Evolutionary conservation across 805 yeast species (phyloP).

Genomic region (Blastobotrys chiropterorum): DNA sequence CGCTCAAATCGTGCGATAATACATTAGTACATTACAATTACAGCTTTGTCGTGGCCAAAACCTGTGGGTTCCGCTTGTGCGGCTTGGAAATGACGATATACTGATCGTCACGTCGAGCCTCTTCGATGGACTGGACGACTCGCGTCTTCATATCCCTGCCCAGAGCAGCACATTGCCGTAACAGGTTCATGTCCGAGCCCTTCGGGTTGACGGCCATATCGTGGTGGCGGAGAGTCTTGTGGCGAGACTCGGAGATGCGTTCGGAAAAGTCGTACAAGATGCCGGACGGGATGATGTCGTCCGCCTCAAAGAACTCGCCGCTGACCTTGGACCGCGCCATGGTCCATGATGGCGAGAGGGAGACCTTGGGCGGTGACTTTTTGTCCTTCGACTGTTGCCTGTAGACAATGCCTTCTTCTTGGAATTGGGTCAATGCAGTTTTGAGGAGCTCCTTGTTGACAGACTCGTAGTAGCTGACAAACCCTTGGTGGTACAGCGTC

Average conservation of each 20-base stretch:
- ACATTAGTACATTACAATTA: background rate
- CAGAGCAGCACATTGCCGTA: conserved; percentile 15
- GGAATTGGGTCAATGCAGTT: conserved; percentile 32
- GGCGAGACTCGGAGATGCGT: conserved; percentile 31
- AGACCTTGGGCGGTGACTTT: conserved; percentile 14
- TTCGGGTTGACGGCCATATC: conserved; percentile 15
- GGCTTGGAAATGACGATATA: background rate
- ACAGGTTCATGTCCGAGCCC: conserved; percentile 12
- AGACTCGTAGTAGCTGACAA: conserved; percentile 35
- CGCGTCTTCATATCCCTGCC: conserved; percentile 17
- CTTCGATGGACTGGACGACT: conserved; percentile 15
- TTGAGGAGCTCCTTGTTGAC: conserved; percentile 36
- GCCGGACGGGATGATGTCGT: conserved; percentile 25
- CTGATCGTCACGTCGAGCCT: conserved; percentile 8
- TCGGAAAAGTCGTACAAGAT: conserved; percentile 28
- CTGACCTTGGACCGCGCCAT: conserved; percentile 4
- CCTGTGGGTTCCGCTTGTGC: background rate
- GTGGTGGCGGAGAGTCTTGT: conserved; percentile 31
- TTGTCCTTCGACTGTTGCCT: conserved; percentile 19
- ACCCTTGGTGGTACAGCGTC: conserved; percentile 39
- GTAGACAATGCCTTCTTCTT: conserved; percentile 28
- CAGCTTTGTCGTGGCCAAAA: background rate
- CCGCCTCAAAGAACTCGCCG: conserved; percentile 6
- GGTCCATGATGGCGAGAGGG: conserved; percentile 25
- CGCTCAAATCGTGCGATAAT: too few relatives aligned